Base-by-base conservation (phyloP, 2,329 filamentous ascomycete species). In the Scolecobasidium constrictum region DNA sequence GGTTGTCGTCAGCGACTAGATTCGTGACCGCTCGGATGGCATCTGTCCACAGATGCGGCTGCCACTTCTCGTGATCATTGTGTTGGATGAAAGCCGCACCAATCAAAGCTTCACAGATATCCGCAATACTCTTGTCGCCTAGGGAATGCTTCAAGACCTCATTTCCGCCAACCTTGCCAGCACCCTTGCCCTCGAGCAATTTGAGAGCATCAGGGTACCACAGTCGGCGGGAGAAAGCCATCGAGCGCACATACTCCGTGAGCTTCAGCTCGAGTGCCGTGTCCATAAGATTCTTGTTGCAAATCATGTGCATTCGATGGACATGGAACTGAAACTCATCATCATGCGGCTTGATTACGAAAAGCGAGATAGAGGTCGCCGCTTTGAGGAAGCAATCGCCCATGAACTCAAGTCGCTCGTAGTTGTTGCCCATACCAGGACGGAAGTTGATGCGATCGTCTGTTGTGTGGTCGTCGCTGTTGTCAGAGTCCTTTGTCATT, bases 381-480 rank as follows among this genome's bases (percentile, higher is more conserved):
- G 95, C 90, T 62, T 98, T 98, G 46, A 98, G 70, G 54, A 95
- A 94, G 23, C 82, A 84, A 58, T 98, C 92, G 0, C 92, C 92
- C 2, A 96, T 71, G 46, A 95, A 94, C 54, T 98, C 92, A 0
- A 96, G 71, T 11, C 92, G 77, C 59, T 98, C 92, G 53, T 98
- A 98, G 52, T 96, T 96, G 31, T 81, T 81, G 1, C 87, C 86
- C 86, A 94, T 94, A 3, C 87, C 88, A 38, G 74, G 68, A 52
- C 87, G 83, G 37, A 88, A 78, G 50, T 87, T 84, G 41, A 86
- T 62, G 31, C 83, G 75, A 44, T 81, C 71, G 23, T 73, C 67
- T 1, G 68, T 69, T 9, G 9, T n/a, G 47, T 86, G 75, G 28
- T 94, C 85, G 5, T 83, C 82, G 0, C 78, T 80, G 49, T 88